A percentile compares a stretch with the other conserved stretches of the same genome.
Evolutionary conservation across 2,329 filamentous ascomycete genomes (phyloP).

Genomic region (Trichoderma polysporum): DNA sequence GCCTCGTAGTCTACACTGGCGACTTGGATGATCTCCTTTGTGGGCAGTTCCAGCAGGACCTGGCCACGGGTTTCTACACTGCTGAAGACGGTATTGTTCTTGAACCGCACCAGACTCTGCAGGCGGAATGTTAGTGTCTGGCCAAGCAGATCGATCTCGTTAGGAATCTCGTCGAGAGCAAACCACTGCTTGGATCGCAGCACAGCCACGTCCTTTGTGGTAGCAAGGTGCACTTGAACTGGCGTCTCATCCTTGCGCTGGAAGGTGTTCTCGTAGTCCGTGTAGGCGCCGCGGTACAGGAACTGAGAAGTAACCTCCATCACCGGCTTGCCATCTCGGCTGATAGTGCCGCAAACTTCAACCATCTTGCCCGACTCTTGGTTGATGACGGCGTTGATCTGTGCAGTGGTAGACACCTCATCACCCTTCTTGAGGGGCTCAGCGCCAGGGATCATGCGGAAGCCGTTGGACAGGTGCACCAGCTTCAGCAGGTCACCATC

Average conservation of each 20-base stretch:
- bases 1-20: constrained; percentile 96
- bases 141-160: constrained; percentile 81
- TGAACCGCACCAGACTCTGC: constrained; percentile 86
- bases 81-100: constrained; percentile 90
- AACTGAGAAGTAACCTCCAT: constrained; percentile 99
- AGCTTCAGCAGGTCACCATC: constrained; percentile 95
- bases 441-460: constrained; percentile 96
- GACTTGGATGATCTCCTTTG: constrained; percentile 95
- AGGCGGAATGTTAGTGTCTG: constrained; percentile 96
- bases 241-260: constrained; percentile 95
- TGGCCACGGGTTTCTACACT: constrained; percentile 89
- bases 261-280: constrained; percentile 97
- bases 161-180: constrained; percentile 66
- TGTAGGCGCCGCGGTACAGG: constrained; percentile 89
- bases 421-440: constrained; percentile 95
- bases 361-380: constrained; percentile 99
- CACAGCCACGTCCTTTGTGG: constrained; percentile 88
- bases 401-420: constrained; percentile 85
- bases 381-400: constrained; percentile 97
- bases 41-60: constrained; percentile 89
- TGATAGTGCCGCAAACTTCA: constrained; percentile 97
- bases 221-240: constrained; percentile 85
- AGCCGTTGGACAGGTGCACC: constrained; percentile 94
- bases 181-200: constrained; percentile 98
- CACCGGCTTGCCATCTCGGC: constrained; percentile 75